A percentile compares a stretch with the other conserved stretches of the same genome.
These are phyloP conservation scores for Aschersonia sp. DNA, from an alignment of 2,329 filamentous ascomycete genomes.

Conservation along the genomic window DNA sequence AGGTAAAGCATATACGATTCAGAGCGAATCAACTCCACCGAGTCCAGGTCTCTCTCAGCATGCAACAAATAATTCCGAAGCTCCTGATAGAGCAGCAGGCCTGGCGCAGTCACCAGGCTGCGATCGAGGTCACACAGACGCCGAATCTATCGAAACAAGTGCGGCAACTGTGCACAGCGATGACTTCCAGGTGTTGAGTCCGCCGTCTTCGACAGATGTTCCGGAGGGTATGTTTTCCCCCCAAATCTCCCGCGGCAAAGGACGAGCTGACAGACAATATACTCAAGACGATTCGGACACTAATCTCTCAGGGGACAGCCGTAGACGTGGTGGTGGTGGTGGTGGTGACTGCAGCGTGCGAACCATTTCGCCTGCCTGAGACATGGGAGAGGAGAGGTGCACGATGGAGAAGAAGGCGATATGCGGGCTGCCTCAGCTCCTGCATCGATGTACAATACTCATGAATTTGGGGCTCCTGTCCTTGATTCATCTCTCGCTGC, in stretches of 20 bases:
- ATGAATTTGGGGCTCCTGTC: too few relatives aligned
- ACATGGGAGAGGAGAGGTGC: too few relatives aligned
- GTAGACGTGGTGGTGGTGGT: too few relatives aligned
- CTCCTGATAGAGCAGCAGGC: neutral
- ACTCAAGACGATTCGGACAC: too few relatives aligned
- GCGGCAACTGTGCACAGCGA: conserved; percentile 22
- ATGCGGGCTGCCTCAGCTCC: too few relatives aligned
- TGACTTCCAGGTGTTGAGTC: conserved; percentile 13
- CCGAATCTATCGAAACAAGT: conserved; percentile 12
- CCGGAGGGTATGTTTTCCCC: neutral
- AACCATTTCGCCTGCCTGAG: too few relatives aligned
- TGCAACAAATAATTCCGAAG: neutral
- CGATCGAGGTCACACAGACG: neutral
- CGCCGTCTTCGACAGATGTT: neutral
- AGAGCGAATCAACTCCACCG: conserved; percentile 11
- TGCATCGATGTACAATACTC: too few relatives aligned
- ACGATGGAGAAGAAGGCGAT: too few relatives aligned
- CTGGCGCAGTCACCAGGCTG: neutral
- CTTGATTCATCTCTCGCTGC: too few relatives aligned
- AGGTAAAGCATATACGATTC: conserved; percentile 21
- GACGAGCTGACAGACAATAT: too few relatives aligned
- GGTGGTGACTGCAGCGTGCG: too few relatives aligned
- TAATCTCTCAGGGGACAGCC: too few relatives aligned
- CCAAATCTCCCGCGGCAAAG: neutral
- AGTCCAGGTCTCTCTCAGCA: conserved; percentile 1